Evolutionary conservation across 306 rosid genomes (phyloP).

Genomic region (Glycine soja): DNA sequence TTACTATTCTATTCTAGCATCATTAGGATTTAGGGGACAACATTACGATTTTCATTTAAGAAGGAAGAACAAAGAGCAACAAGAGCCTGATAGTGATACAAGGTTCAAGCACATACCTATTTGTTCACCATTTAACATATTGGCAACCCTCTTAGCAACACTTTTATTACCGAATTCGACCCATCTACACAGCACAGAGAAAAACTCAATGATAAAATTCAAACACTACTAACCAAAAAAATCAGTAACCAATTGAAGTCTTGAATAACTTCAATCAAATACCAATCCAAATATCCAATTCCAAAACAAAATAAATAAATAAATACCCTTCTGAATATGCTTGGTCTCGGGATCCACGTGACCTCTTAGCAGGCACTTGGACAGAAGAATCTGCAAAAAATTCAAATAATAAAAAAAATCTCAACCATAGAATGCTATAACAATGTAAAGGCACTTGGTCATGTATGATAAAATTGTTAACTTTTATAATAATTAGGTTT

Average conservation of each 20-base stretch:
- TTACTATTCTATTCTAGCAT: neutral
- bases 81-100: neutral
- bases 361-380: slow-evolving; percentile 52
- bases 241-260: neutral
- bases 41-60: neutral
- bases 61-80: slow-evolving; percentile 2
- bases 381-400: slow-evolving; percentile 58
- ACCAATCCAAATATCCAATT: slow-evolving; percentile 34
- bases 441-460: neutral
- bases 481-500: too few relatives aligned
- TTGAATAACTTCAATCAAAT: slow-evolving; percentile 30
- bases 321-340: slow-evolving; percentile 77
- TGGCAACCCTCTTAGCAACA: slow-evolving; percentile 84
- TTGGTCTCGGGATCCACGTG: slow-evolving; percentile 60
- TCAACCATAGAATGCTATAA: neutral
- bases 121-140: slow-evolving; percentile 86
- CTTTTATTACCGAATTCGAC: slow-evolving; percentile 79
- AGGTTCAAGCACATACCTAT: slow-evolving; percentile 63
- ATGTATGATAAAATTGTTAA: neutral
- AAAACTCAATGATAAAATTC: slow-evolving; percentile 32
- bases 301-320: slow-evolving; percentile 20
- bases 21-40: neutral
- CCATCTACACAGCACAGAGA: slow-evolving; percentile 68
- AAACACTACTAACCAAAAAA: neutral
- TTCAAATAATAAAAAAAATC: neutral